Percentiles rank a stretch among this genome's conserved stretches.
Conservation (phyloP, 495 filamentous ascomycete genomes). For the Cudoniella acicularis region DNA sequence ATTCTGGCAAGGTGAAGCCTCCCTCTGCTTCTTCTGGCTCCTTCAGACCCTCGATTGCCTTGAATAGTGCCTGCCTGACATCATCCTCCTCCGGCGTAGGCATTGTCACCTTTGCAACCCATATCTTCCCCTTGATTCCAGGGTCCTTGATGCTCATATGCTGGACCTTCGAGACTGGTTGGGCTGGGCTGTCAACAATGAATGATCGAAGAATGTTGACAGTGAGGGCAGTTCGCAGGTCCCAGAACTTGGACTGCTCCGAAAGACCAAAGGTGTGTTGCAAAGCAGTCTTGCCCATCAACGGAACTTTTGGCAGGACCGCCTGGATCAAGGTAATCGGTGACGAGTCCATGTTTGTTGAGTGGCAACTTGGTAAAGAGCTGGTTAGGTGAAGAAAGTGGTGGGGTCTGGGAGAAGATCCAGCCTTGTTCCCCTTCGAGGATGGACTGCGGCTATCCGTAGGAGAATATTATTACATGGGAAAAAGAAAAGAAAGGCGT, state of each 20-base stretch:
- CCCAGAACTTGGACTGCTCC: constrained; percentile 66
- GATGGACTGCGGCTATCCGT: neutral
- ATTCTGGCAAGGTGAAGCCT: constrained; percentile 47
- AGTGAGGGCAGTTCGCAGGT: constrained; percentile 71
- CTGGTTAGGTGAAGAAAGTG: neutral
- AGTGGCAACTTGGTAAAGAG: neutral
- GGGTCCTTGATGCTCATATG: constrained; percentile 55
- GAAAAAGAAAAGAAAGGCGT: neutral
- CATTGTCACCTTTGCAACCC: constrained; percentile 67
- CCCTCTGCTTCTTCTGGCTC: constrained; percentile 34
- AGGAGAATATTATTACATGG: neutral
- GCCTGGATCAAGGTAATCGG: constrained; percentile 39
- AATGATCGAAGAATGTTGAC: constrained; percentile 67
- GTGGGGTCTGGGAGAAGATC: neutral
- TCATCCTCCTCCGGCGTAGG: constrained; percentile 48
- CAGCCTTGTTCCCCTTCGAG: neutral
- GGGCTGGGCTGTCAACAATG: constrained; percentile 37
- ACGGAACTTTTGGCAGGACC: constrained; percentile 56
- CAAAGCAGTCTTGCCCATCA: constrained; percentile 63
- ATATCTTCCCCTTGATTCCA: constrained; percentile 73
- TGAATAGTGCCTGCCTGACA: constrained; percentile 54
- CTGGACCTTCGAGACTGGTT: constrained; percentile 61
- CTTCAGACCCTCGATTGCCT: constrained; percentile 62
- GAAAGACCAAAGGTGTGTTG: constrained; percentile 64
- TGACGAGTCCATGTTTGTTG: constrained; percentile 34